These are phyloP conservation scores for Aphanomyces euteiches DNA, from an alignment of 352 stramenopile genomes.

Conservation along the genomic window DNA sequence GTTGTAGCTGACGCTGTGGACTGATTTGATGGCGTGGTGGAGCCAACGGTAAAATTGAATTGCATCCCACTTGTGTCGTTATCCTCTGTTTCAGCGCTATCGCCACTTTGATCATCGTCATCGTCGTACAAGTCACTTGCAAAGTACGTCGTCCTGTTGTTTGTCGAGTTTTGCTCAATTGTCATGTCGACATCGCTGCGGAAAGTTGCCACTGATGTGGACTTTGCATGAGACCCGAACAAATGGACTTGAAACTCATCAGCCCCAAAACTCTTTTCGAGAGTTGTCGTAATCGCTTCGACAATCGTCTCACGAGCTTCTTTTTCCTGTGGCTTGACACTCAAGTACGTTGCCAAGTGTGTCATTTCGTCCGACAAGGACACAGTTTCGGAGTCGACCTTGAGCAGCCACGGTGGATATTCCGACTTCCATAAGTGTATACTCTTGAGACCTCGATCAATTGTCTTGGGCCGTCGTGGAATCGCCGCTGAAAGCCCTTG, in stretches of 20 bases:
- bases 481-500: neutral
- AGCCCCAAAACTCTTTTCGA: neutral
- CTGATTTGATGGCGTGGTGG: neutral
- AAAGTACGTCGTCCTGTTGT: slow-evolving; percentile 36
- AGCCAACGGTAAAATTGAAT: neutral
- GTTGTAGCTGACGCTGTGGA: no score
- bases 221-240: slow-evolving; percentile 11
- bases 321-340: slow-evolving; percentile 10
- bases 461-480: neutral
- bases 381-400: neutral
- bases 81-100: neutral
- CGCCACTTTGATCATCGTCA: neutral
- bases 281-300: neutral
- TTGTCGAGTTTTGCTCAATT: slow-evolving; percentile 30
- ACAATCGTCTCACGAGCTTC: neutral
- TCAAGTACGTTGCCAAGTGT: slow-evolving; percentile 14
- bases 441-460: neutral
- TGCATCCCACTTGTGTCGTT: neutral
- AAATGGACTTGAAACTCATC: neutral
- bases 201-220: slow-evolving; percentile 1
- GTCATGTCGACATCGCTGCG: slow-evolving; percentile 23
- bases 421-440: slow-evolving; percentile 4
- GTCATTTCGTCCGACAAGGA: slow-evolving; percentile 6
- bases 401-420: slow-evolving; percentile 15
- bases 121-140: slow-evolving; percentile 50